These are phyloP conservation scores for Wickerhamiella sorbophila DNA, from an alignment of 805 yeast genomes.

Conservation along the genomic window DNA sequence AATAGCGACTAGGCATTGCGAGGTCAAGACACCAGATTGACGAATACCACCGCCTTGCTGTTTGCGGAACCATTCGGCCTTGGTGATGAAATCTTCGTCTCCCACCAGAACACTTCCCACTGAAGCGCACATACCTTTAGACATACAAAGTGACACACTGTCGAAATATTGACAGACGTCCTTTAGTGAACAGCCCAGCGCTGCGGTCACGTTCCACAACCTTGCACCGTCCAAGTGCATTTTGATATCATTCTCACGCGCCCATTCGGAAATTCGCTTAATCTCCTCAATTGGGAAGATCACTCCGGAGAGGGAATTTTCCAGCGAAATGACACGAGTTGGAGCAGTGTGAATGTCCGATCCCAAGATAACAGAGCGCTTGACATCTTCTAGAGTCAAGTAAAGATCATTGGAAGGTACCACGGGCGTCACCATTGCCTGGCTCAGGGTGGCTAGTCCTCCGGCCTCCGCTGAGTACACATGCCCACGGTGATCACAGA, in stretches of 20 bases:
- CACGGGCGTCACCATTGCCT: constrained; percentile 82
- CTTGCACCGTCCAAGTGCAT: constrained; percentile 94
- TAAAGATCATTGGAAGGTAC: constrained; percentile 61
- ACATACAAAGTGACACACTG: constrained; percentile 77
- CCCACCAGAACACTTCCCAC: constrained; percentile 83
- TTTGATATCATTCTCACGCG: constrained; percentile 40
- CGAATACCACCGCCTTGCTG: constrained; percentile 91
- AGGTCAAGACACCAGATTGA: constrained; percentile 69
- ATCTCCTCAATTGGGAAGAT: constrained; percentile 71
- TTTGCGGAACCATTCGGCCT: constrained; percentile 74
- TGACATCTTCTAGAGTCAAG: constrained; percentile 67
- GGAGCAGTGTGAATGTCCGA: constrained; percentile 85
- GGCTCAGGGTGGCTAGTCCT: constrained; percentile 77
- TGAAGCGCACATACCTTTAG: constrained; percentile 88
- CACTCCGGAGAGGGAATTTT: constrained; percentile 78
- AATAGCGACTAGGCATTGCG: constrained; percentile 69
- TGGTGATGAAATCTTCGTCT: constrained; percentile 37
- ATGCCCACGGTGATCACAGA: constrained; percentile 80
- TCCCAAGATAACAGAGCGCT: constrained; percentile 49
- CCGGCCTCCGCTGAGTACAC: constrained; percentile 79
- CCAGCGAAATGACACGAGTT: constrained; percentile 69
- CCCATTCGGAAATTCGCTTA: constrained; percentile 53
- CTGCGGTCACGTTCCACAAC: constrained; percentile 77
- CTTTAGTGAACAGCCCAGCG: constrained; percentile 46
- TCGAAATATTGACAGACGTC: constrained; percentile 71